phyloP scores from a whole-genome alignment of 306 rosid genomes.

The Cucumis hystrix region DNA sequence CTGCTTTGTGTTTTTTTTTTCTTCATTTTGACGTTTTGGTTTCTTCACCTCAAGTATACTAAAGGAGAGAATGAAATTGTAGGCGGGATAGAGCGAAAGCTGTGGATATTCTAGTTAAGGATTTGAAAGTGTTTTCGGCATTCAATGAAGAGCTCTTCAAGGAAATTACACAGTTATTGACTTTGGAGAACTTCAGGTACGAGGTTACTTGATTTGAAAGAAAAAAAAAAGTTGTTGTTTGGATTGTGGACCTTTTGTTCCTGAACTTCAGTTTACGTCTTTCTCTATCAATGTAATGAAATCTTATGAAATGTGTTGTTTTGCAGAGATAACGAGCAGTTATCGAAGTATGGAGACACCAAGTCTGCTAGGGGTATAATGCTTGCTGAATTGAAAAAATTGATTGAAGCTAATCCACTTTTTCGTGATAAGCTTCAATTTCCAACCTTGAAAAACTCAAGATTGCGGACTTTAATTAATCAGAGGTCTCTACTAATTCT shows the following conservation, averaged over 20 bases:
- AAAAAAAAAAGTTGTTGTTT: too few species aligned
- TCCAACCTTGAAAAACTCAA: constrained; percentile 89
- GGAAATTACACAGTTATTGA: constrained; percentile 90
- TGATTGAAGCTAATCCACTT: constrained; percentile 95
- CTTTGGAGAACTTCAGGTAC: constrained; percentile 92
- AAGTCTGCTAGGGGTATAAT: constrained; percentile 96
- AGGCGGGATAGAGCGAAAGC: constrained; percentile 95
- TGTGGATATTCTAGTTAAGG: constrained; percentile 92
- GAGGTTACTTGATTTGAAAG: constrained; percentile 13
- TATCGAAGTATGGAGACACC: constrained; percentile 96
- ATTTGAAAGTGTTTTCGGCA: constrained; percentile 89
- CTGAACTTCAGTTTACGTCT: not conserved
- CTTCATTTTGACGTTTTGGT: not conserved
- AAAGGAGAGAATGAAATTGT: constrained; percentile 19
- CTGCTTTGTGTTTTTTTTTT: not conserved
- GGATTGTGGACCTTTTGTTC: not conserved
- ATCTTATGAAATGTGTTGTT: constrained; percentile 8
- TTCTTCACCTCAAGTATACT: not conserved
- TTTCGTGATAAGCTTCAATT: constrained; percentile 98
- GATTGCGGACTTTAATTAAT: constrained; percentile 89
- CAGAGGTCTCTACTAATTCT: constrained; percentile 57
- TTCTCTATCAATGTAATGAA: not conserved
- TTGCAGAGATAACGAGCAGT: constrained; percentile 93
- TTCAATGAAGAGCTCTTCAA: constrained; percentile 95
- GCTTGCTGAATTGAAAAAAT: constrained; percentile 93